Percentiles rank a stretch among this genome's conserved stretches.
These are phyloP conservation scores for Iris pallida DNA, from an alignment of 116 monocot genomes.

Conservation along the genomic window DNA sequence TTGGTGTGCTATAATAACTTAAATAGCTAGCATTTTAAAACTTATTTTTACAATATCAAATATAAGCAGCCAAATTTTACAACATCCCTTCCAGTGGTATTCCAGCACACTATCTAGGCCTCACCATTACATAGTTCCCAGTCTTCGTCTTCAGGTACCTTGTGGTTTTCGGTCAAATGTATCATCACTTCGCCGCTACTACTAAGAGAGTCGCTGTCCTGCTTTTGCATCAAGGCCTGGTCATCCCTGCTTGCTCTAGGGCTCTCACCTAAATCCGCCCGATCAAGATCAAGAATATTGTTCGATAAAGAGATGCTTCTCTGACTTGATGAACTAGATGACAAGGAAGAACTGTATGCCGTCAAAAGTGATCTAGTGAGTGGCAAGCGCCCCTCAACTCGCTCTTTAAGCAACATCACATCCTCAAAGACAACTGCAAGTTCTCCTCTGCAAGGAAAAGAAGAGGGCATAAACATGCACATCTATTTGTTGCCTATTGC, in stretches of 20 bases:
- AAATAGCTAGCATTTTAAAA: no score
- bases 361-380: constrained; percentile 15
- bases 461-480: no score
- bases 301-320: constrained; percentile 8
- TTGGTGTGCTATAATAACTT: no score
- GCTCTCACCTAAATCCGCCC: neutral
- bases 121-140: no score
- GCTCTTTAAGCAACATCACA: constrained; percentile 39
- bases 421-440: constrained; percentile 51
- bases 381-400: constrained; percentile 27
- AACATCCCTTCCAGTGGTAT: no score
- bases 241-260: neutral
- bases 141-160: no score
- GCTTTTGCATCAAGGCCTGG: neutral
- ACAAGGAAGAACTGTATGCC: constrained; percentile 24
- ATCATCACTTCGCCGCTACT: no score
- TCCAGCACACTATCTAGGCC: no score
- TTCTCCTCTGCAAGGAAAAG: constrained; percentile 46
- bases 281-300: neutral
- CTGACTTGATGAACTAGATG: constrained; percentile 15
- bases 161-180: no score
- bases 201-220: neutral
- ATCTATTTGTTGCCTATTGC: no score
- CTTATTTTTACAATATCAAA: no score
- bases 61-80: no score